Evolutionary conservation across 306 rosid species (phyloP).

Genomic region (Vicia faba): DNA sequence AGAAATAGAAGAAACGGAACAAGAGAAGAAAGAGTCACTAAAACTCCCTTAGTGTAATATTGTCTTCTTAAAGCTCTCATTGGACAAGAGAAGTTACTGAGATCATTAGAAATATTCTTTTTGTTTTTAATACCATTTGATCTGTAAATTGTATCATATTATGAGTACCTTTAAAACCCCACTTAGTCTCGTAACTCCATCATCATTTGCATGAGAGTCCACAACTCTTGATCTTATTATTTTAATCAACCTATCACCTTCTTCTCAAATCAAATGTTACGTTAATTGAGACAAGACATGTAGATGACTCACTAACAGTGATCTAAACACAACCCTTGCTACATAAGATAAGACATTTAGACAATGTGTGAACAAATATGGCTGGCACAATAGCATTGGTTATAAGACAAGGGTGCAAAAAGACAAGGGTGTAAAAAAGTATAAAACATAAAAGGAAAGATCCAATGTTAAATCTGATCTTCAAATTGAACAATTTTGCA

Average conservation of each 20-base stretch:
- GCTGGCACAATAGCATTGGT: neutral
- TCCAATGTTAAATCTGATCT: constrained; percentile 25
- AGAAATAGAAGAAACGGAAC: neutral
- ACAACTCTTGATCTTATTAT: constrained; percentile 81
- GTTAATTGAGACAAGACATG: constrained; percentile 13
- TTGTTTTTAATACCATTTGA: neutral
- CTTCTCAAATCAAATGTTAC: constrained; percentile 73
- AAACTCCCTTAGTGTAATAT: neutral
- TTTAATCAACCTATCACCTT: constrained; percentile 63
- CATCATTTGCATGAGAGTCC: constrained; percentile 51
- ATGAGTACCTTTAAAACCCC: neutral
- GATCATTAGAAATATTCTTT: neutral
- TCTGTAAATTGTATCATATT: neutral
- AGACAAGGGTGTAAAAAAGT: constrained; percentile 3
- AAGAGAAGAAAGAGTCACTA: neutral
- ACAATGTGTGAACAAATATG: neutral
- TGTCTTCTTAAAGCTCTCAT: constrained; percentile 12
- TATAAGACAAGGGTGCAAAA: neutral
- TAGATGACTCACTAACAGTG: neutral
- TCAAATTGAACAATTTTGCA: no score
- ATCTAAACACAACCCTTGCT: neutral
- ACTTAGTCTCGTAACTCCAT: constrained; percentile 45
- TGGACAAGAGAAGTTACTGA: neutral
- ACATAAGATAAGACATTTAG: neutral
- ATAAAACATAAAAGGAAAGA: constrained; percentile 24